Conservation (phyloP, 306 rosid species). For the Vigna unguiculata region DNA sequence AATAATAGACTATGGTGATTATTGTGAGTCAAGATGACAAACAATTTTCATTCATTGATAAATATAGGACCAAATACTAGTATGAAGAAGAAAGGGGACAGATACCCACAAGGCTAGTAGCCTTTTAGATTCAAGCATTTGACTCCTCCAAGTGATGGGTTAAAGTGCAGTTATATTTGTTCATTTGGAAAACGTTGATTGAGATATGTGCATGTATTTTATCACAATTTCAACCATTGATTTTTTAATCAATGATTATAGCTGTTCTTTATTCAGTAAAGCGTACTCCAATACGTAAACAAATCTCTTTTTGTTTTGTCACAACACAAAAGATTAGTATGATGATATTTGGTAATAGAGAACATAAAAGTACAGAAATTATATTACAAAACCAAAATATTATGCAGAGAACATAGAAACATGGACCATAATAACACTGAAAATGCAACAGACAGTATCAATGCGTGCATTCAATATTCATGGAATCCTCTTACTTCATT, state of each 20-base stretch:
- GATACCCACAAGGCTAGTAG: slow-evolving; percentile 13
- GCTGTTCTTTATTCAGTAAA: not conserved
- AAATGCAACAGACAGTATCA: slow-evolving; percentile 41
- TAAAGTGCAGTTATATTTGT: not conserved
- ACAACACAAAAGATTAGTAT: not conserved
- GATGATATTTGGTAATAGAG: not conserved
- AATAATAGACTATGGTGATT: slow-evolving; percentile 9
- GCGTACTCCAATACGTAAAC: not conserved
- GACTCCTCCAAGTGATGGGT: not conserved
- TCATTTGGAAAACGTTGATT: not conserved
- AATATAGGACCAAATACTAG: slow-evolving; percentile 26
- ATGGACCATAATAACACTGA: slow-evolving; percentile 30
- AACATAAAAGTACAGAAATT: slow-evolving; percentile 12
- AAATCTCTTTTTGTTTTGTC: not conserved
- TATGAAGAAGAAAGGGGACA: slow-evolving; percentile 7
- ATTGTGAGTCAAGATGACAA: slow-evolving; percentile 27
- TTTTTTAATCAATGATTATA: not conserved
- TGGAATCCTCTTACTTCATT: slow-evolving; percentile 72
- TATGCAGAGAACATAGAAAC: slow-evolving; percentile 28
- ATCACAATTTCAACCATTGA: not conserved
- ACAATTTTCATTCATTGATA: slow-evolving; percentile 36
- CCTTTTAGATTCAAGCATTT: not conserved
- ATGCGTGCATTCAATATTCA: slow-evolving; percentile 34
- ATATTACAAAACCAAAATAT: slow-evolving; percentile 32
- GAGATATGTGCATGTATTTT: not conserved